Conservation (phyloP, 2,329 filamentous ascomycete species). For the Paraphoma chrysanthemicola region DNA sequence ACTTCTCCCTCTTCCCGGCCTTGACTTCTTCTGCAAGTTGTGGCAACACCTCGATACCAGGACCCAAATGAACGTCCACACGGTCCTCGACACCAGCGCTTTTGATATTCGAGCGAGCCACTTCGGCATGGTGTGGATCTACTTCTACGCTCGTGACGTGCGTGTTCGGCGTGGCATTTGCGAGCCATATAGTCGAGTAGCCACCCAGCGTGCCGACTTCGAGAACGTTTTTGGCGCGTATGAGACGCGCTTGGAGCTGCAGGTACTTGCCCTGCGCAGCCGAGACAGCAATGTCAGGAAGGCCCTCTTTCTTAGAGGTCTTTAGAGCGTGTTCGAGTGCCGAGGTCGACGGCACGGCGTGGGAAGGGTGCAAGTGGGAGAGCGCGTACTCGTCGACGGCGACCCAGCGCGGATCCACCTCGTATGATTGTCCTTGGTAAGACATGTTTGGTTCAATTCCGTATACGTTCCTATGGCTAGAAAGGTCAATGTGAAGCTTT, state of each 20-base stretch:
- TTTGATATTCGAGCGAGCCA: constrained; percentile 56
- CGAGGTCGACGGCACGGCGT: constrained; percentile 31
- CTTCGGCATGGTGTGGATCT: constrained; percentile 53
- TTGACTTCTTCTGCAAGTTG: constrained; percentile 51
- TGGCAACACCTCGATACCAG: constrained; percentile 53
- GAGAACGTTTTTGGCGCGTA: constrained; percentile 46
- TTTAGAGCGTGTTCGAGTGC: constrained; percentile 32
- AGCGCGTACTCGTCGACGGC: constrained; percentile 49
- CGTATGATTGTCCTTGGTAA: constrained; percentile 24
- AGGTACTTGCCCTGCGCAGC: constrained; percentile 44
- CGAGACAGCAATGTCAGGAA: constrained; percentile 46
- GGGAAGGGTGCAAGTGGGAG: constrained; percentile 40
- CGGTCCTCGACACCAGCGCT: constrained; percentile 50
- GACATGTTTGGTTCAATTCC: constrained; percentile 13
- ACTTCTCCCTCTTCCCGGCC: constrained; percentile 47
- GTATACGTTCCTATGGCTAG: too few species aligned
- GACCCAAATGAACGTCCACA: constrained; percentile 56
- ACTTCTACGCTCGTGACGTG: constrained; percentile 62
- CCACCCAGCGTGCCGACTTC: constrained; percentile 65
- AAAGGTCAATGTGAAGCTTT: too few species aligned
- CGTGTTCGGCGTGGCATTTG: constrained; percentile 44
- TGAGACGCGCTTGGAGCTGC: constrained; percentile 38
- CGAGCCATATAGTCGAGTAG: constrained; percentile 63
- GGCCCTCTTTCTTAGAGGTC: constrained; percentile 26
- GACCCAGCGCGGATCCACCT: constrained; percentile 46